Percentiles rank a stretch among this genome's conserved stretches.
phyloP scores from a whole-genome alignment of 495 filamentous ascomycete species.

The Hypoxylon subgilvum region DNA sequence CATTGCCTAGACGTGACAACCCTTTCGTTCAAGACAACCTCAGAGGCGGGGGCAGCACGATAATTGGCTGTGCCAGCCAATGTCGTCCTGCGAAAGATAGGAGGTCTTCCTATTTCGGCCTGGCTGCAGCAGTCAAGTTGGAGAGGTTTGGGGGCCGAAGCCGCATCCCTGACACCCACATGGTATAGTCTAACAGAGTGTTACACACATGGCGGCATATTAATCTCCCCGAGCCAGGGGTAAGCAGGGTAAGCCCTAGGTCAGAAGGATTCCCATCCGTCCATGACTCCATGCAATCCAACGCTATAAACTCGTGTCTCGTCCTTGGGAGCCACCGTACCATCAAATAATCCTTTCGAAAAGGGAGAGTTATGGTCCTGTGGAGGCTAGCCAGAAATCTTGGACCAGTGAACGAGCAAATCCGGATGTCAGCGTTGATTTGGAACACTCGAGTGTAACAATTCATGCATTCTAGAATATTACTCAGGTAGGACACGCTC shows the following conservation, averaged over 20 bases:
- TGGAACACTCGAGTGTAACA: constrained; percentile 5
- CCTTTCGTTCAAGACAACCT: constrained; percentile 30
- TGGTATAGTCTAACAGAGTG: constrained; percentile 11
- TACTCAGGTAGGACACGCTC: background rate
- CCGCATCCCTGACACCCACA: constrained; percentile 28
- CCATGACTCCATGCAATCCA: constrained; percentile 35
- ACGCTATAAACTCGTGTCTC: constrained; percentile 29
- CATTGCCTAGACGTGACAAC: background rate
- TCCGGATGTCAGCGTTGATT: constrained; percentile 22
- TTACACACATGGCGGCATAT: constrained; percentile 33
- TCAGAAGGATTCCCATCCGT: constrained; percentile 37
- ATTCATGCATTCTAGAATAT: constrained; percentile 20
- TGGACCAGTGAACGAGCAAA: constrained; percentile 7
- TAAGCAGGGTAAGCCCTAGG: constrained; percentile 40
- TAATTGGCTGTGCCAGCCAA: constrained; percentile 9
- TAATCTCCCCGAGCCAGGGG: constrained; percentile 41
- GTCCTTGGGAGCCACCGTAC: constrained; percentile 1
- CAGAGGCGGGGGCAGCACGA: background rate
- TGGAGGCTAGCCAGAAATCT: constrained; percentile 7
- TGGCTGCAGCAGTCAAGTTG: constrained; percentile 20
- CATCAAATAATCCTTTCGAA: constrained; percentile 9
- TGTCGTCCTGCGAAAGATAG: constrained; percentile 28
- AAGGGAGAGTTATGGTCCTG: too few species aligned
- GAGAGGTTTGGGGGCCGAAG: constrained; percentile 28
- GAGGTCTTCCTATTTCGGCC: constrained; percentile 36